phyloP scores from a whole-genome alignment of 345 rosid species.

The Xanthoceras sorbifolium region DNA sequence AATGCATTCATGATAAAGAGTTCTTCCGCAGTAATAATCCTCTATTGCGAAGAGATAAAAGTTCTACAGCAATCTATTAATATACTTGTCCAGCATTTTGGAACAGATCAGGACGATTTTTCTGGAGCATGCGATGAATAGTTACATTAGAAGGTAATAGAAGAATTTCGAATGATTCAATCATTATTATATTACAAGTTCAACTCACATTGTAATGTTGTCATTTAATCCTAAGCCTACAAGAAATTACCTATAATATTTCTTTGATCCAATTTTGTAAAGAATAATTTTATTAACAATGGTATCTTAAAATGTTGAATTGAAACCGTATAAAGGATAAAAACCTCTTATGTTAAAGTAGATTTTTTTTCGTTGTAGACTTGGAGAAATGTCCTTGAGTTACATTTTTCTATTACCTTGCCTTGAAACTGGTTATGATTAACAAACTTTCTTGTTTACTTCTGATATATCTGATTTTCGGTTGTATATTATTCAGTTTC shows the following conservation, averaged over 20 bases:
- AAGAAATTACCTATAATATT: neutral
- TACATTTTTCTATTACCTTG: neutral
- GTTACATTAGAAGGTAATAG: neutral
- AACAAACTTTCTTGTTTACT: neutral
- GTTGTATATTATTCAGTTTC: neutral
- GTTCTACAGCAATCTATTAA: neutral
- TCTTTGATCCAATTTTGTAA: neutral
- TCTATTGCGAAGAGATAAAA: neutral
- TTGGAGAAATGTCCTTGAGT: neutral
- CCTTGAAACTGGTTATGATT: neutral
- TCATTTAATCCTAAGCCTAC: neutral
- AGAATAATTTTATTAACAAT: neutral
- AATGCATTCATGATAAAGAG: neutral
- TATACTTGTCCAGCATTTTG: conserved; percentile 1
- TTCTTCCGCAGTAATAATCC: neutral
- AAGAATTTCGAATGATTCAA: neutral
- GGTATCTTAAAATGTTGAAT: neutral
- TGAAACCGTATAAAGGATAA: neutral
- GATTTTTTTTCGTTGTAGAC: neutral
- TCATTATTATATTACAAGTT: neutral
- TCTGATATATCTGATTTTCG: neutral
- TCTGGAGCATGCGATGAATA: neutral
- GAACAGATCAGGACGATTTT: neutral
- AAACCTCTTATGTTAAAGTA: neutral
- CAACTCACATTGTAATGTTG: neutral